Percentiles rank a stretch among this genome's conserved stretches.
These are phyloP conservation scores for Lumnitzera racemosa DNA, from an alignment of 345 rosid species.

Conservation along the genomic window DNA sequence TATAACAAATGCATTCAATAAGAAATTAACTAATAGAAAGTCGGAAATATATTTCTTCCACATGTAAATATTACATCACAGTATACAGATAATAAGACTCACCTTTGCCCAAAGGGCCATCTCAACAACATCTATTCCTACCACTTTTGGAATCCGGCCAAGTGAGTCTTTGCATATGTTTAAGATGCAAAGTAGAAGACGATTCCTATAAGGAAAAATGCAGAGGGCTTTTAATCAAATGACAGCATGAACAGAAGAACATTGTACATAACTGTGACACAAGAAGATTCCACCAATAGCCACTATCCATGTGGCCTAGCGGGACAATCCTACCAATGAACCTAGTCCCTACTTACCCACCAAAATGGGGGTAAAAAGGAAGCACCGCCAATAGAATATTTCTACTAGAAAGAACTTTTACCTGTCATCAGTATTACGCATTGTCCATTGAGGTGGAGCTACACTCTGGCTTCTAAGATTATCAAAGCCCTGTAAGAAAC, in stretches of 20 bases:
- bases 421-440: constrained; percentile 98
- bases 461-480: constrained; percentile 97
- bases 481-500: constrained; percentile 79
- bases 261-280: neutral
- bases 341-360: too few relatives aligned
- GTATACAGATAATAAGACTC: constrained; percentile 2
- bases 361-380: too few relatives aligned
- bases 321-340: too few relatives aligned
- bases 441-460: constrained; percentile 97
- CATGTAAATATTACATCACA: neutral
- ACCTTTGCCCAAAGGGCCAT: constrained; percentile 99
- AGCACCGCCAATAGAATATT: too few relatives aligned
- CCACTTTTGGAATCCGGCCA: constrained; percentile 76
- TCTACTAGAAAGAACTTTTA: constrained; percentile 6
- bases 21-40: too few relatives aligned
- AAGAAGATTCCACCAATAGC: too few relatives aligned
- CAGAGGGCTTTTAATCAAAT: neutral
- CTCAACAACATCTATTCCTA: constrained; percentile 88
- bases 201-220: constrained; percentile 44
- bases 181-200: constrained; percentile 63
- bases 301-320: too few relatives aligned
- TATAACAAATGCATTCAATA: too few relatives aligned
- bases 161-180: constrained; percentile 75
- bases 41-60: neutral
- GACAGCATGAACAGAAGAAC: neutral